These are phyloP conservation scores for Colletotrichum magnum DNA, from an alignment of 2,329 filamentous ascomycete genomes.

Conservation along the genomic window DNA sequence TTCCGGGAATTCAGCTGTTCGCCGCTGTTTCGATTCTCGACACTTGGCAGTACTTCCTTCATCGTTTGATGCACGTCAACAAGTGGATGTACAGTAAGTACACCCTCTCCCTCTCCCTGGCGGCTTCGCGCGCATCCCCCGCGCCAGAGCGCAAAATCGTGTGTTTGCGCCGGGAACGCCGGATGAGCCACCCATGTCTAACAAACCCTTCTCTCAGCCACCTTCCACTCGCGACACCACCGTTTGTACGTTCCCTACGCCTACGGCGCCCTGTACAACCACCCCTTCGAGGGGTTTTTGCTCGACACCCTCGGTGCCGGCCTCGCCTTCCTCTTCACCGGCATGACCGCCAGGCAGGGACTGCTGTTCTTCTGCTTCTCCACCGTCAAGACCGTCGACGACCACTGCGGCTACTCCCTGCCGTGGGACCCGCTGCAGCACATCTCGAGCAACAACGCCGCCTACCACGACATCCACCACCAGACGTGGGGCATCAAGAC, in stretches of 20 bases:
- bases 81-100: slow-evolving; percentile 95
- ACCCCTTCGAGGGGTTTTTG: slow-evolving; percentile 93
- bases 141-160: slow-evolving; percentile 10
- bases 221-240: slow-evolving; percentile 95
- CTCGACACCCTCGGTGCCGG: slow-evolving; percentile 92
- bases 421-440: slow-evolving; percentile 95
- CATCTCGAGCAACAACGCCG: slow-evolving; percentile 94
- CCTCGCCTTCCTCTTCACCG: slow-evolving; percentile 83
- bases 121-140: neutral
- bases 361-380: slow-evolving; percentile 92
- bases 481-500: slow-evolving; percentile 99
- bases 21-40: slow-evolving; percentile 85
- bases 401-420: slow-evolving; percentile 96
- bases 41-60: slow-evolving; percentile 98
- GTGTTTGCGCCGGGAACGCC: slow-evolving; percentile 2
- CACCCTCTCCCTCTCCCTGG: slow-evolving; percentile 74
- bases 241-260: slow-evolving; percentile 98
- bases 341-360: slow-evolving; percentile 88
- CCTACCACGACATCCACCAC: slow-evolving; percentile 98
- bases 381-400: slow-evolving; percentile 96
- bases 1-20: slow-evolving; percentile 84
- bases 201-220: slow-evolving; percentile 64
- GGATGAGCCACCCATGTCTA: slow-evolving; percentile 1
- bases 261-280: slow-evolving; percentile 97
- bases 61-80: slow-evolving; percentile 97